Conservation (phyloP, 2,329 filamentous ascomycete genomes). For the Zelopaecilomyces penicillatus region DNA sequence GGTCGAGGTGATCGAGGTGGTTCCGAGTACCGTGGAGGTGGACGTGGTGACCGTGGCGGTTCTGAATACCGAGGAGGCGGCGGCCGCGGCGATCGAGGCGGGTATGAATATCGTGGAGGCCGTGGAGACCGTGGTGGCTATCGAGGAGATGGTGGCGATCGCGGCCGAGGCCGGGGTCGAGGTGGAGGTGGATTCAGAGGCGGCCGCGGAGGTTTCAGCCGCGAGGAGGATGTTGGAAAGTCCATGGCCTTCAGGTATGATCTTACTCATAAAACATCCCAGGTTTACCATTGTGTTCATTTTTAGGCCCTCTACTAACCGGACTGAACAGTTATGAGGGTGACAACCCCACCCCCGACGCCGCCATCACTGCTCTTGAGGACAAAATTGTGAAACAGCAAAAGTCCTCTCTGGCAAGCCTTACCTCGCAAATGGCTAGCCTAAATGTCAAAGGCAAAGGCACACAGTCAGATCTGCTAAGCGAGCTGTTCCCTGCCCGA, state of each 20-base stretch:
- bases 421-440: conserved; percentile 29
- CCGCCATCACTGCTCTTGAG: conserved; percentile 28
- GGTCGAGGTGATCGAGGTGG: conserved; percentile 7
- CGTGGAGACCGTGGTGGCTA: conserved; percentile 12
- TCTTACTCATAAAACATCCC: background rate
- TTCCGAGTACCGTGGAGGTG: conserved; percentile 7
- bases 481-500: conserved; percentile 33
- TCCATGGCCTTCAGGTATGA: conserved; percentile 13
- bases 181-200: conserved; percentile 14
- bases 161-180: conserved; percentile 11
- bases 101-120: conserved; percentile 7
- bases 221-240: conserved; percentile 15
- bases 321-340: conserved; percentile 14
- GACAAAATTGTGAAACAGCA: conserved; percentile 27
- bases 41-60: conserved; percentile 15
- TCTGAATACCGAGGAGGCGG: conserved; percentile 5
- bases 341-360: conserved; percentile 15
- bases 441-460: conserved; percentile 20
- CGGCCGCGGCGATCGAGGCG: conserved; percentile 11
- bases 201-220: conserved; percentile 12
- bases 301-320: background rate
- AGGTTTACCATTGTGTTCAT: background rate
- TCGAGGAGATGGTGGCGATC: conserved; percentile 13
- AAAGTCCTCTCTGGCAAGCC: conserved; percentile 17
- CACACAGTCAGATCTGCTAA: conserved; percentile 6